Conservation (phyloP, 2,329 filamentous ascomycete genomes). For the Botryosphaeria dothidea region DNA sequence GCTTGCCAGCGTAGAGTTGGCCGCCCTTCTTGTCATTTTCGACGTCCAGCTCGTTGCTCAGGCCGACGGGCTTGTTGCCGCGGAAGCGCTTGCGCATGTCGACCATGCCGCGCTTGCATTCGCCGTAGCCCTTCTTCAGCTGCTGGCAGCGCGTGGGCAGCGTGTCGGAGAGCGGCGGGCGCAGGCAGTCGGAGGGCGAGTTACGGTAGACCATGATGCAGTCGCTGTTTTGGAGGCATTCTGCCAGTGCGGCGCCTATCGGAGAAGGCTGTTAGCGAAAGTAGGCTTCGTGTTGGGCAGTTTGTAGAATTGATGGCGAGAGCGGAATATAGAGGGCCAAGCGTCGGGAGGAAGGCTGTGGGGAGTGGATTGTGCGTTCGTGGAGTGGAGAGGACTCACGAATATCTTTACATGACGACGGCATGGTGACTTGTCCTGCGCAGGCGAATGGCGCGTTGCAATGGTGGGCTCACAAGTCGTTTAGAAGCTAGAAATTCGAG, state of each 20-base stretch:
- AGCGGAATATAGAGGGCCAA: neutral
- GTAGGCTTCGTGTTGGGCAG: neutral
- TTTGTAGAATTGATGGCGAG: neutral
- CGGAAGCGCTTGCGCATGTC: constrained; percentile 99
- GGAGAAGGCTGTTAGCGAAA: neutral
- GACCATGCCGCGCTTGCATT: constrained; percentile 94
- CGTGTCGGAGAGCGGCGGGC: constrained; percentile 74
- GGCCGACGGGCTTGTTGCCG: constrained; percentile 79
- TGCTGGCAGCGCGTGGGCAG: constrained; percentile 89
- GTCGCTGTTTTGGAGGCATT: constrained; percentile 94
- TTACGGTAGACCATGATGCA: constrained; percentile 93
- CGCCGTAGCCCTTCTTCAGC: constrained; percentile 86
- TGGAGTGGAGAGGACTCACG: constrained; percentile 59
- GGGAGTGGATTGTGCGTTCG: neutral
- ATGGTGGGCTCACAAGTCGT: neutral
- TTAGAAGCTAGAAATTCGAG: neutral
- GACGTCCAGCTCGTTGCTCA: constrained; percentile 29
- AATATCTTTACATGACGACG: constrained; percentile 94
- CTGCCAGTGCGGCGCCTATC: constrained; percentile 83
- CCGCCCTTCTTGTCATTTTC: constrained; percentile 21
- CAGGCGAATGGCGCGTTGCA: neutral
- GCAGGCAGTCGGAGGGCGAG: constrained; percentile 83
- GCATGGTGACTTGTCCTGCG: constrained; percentile 59
- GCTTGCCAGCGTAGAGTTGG: constrained; percentile 18
- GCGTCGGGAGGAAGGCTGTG: neutral